These are phyloP conservation scores for Peronospora farinosa DNA, from an alignment of 352 stramenopile species.

Conservation along the genomic window DNA sequence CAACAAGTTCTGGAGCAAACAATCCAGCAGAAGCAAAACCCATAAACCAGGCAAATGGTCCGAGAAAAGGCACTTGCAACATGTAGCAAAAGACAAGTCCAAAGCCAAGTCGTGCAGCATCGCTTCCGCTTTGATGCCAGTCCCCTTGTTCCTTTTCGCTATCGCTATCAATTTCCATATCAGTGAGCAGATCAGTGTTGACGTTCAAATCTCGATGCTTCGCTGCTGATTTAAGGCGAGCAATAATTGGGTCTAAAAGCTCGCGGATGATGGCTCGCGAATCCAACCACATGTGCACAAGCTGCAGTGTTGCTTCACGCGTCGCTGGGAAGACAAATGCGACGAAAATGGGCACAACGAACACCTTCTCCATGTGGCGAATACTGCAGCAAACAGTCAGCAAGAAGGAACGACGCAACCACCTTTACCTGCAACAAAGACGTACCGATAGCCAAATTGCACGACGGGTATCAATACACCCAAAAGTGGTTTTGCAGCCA, in stretches of 20 bases:
- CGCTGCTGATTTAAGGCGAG: conserved; percentile 47
- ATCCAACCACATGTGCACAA: conserved; percentile 63
- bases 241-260: conserved; percentile 62
- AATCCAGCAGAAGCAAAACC: conserved; percentile 56
- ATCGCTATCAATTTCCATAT: conserved; percentile 31
- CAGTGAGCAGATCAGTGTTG: conserved; percentile 28
- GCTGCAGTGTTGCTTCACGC: conserved; percentile 33
- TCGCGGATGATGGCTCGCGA: conserved; percentile 58
- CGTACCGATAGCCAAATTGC: conserved; percentile 58
- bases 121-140: conserved; percentile 53
- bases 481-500: conserved; percentile 43
- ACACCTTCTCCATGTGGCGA: conserved; percentile 58
- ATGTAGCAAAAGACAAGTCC: conserved; percentile 56
- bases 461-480: conserved; percentile 46
- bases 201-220: conserved; percentile 25
- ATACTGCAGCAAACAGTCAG: conserved; percentile 32
- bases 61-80: conserved; percentile 51
- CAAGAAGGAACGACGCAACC: not conserved
- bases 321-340: conserved; percentile 45
- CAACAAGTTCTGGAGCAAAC: conserved; percentile 57
- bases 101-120: conserved; percentile 64
- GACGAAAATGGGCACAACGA: conserved; percentile 52
- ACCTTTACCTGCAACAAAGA: not conserved
- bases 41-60: conserved; percentile 65
- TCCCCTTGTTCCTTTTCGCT: conserved; percentile 27